Conservation (phyloP, 73 alveolate genomes). For the Uronychia setigera region DNA sequence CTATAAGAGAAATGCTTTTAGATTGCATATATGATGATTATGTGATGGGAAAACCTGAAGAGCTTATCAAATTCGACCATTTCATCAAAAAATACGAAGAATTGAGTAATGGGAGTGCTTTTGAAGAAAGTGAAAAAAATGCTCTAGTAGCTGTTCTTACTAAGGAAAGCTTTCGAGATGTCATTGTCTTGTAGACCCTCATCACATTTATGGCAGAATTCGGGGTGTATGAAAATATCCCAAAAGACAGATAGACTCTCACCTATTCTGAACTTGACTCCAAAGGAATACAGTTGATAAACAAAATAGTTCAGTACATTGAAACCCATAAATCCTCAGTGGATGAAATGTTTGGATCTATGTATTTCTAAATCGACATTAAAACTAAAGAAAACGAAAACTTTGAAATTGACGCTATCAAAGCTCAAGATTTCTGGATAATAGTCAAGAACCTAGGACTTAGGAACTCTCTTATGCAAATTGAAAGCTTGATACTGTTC, state of each 20-base stretch:
- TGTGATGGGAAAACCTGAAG: background rate
- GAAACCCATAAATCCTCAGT: background rate
- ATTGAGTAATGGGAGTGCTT: background rate
- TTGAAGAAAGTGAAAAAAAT: background rate
- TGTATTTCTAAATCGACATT: background rate
- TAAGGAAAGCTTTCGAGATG: background rate
- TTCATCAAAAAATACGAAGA: background rate
- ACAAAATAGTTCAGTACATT: background rate
- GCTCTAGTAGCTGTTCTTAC: background rate
- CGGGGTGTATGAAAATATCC: background rate
- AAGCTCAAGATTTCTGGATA: background rate
- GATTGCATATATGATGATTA: background rate
- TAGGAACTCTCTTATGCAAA: background rate
- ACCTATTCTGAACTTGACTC: background rate
- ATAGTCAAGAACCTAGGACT: background rate
- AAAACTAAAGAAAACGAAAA: background rate
- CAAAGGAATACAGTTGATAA: background rate
- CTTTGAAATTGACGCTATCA: background rate
- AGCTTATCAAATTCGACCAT: background rate
- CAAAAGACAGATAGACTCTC: background rate
- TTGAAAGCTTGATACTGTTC: background rate
- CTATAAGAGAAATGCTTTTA: background rate
- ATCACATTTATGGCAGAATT: background rate
- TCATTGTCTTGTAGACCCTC: background rate
- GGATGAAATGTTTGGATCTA: background rate